Base-by-base conservation (phyloP, 2,329 filamentous ascomycete species). In the Exophiala sp. region DNA sequence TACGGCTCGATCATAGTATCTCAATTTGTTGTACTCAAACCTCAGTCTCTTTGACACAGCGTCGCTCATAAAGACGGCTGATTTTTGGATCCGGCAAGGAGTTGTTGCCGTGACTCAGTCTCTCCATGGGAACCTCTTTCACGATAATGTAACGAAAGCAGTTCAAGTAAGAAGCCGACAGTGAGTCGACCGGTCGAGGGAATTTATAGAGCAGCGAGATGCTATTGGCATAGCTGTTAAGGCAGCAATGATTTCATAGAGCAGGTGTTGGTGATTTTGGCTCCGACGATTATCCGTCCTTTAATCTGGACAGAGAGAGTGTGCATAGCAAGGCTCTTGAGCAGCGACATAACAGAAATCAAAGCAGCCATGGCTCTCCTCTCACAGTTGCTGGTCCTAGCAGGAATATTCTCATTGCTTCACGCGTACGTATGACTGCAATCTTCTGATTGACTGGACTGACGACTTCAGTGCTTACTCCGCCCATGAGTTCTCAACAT, bases 401-500 rank as follows among this genome's bases (percentile, higher is more conserved):
- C 91, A 55, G 92, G 92, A 60, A 77, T 92, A 10, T 63, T 95
- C 51, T 80, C 96, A 61, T 80, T 96, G 14, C 83, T 85, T 42
- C 92, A 96, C 72, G 89, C 91, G 92, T 96, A 85, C 72, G 88
- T 70, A 24, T n/a, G 41, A n/a, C 24, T n/a, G n/a, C 29, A 10
- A 10, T 7, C 14, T 43, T 43, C 8, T 9, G 18, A 21, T 3
- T 7, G n/a, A 68, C 47, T 46, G 43, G 18, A 54, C 56, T 40
- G 33, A 38, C 24, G 34, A 21, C 41, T 43, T 41, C 68, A 99
- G 94, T 60, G 95, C 91, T 74, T 99, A 97, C 74, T 99, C 94
- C 47, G 91, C 91, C 43, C 88, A 96, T 72, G 94, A 99, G 75
- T 89, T 96, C 74, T 87, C 89, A 5, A 79, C 85, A 18, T 81